Conservation (phyloP, 345 rosid species). For the Nephelium lappaceum region DNA sequence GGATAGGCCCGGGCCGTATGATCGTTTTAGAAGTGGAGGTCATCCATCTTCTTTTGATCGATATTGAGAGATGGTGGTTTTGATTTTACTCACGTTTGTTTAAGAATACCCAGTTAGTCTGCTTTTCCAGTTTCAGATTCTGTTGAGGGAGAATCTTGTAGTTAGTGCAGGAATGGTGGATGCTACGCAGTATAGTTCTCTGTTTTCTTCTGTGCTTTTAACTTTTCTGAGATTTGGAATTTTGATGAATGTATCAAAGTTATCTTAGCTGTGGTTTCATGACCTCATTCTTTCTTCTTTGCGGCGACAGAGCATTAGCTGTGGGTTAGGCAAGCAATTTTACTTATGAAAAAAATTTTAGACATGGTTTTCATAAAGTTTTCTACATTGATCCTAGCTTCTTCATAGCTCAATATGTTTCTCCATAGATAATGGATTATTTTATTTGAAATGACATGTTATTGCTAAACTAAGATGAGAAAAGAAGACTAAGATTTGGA, state of each 20-base stretch:
- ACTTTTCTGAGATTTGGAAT: conserved; percentile 5
- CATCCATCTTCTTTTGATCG: conserved; percentile 38
- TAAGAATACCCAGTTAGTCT: neutral
- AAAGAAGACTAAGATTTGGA: neutral
- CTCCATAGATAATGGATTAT: neutral
- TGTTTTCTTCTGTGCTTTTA: neutral
- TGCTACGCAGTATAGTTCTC: conserved; percentile 10
- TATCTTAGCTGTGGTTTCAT: conserved; percentile 4
- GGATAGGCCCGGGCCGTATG: conserved; percentile 43
- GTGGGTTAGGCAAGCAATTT: neutral
- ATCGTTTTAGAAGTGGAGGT: conserved; percentile 35
- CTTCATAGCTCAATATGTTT: neutral
- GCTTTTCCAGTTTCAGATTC: neutral
- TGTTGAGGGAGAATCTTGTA: neutral
- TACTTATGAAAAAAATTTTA: neutral
- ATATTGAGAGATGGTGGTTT: conserved; percentile 19
- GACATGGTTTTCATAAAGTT: neutral
- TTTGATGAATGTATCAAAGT: conserved; percentile 5
- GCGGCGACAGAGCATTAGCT: neutral
- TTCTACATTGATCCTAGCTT: neutral
- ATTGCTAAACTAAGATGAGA: neutral
- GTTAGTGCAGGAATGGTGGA: conserved; percentile 7
- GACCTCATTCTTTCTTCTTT: neutral
- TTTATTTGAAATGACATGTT: neutral
- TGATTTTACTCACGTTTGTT: neutral